phyloP scores from a whole-genome alignment of 768 basidiomycete genomes.

The Phanerochaete carnosa region DNA sequence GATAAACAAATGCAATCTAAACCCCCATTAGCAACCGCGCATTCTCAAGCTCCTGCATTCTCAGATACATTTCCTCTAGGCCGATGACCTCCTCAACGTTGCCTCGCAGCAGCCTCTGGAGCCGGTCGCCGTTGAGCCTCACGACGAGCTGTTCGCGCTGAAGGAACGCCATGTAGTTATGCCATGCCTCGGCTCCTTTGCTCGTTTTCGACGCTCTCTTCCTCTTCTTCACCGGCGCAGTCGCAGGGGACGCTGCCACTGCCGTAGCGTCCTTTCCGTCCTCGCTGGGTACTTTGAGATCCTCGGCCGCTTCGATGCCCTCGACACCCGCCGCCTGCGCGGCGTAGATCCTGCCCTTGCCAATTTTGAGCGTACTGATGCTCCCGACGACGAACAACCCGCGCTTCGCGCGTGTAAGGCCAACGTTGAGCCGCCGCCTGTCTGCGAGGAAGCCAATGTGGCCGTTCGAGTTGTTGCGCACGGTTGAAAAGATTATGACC shows the following conservation, averaged over 20 bases:
- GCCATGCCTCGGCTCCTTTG: slow-evolving; percentile 19
- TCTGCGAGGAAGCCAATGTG: slow-evolving; percentile 90
- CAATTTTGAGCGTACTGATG: slow-evolving; percentile 55
- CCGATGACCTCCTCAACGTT: slow-evolving; percentile 1
- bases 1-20: neutral
- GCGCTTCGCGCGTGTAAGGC: slow-evolving; percentile 82
- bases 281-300: neutral
- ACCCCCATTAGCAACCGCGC: too few relatives aligned
- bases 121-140: slow-evolving; percentile 9
- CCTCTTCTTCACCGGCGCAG: neutral
- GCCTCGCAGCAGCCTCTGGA: slow-evolving; percentile 14
- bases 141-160: slow-evolving; percentile 12
- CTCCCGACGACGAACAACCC: slow-evolving; percentile 83
- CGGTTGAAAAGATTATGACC: slow-evolving; percentile 88
- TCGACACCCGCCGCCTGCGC: slow-evolving; percentile 12
- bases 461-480: slow-evolving; percentile 74
- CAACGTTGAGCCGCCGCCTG: slow-evolving; percentile 83
- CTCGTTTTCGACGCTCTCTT: neutral
- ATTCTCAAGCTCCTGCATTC: too few relatives aligned
- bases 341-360: slow-evolving; percentile 26
- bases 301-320: neutral
- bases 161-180: slow-evolving; percentile 15
- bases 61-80: neutral
- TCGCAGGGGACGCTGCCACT: neutral
- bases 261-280: neutral